Evolutionary conservation across 2,329 filamentous ascomycete species (phyloP), one percentile per base, ranked within the genome.

Genomic region (Colletotrichum euphorbiae): DNA sequence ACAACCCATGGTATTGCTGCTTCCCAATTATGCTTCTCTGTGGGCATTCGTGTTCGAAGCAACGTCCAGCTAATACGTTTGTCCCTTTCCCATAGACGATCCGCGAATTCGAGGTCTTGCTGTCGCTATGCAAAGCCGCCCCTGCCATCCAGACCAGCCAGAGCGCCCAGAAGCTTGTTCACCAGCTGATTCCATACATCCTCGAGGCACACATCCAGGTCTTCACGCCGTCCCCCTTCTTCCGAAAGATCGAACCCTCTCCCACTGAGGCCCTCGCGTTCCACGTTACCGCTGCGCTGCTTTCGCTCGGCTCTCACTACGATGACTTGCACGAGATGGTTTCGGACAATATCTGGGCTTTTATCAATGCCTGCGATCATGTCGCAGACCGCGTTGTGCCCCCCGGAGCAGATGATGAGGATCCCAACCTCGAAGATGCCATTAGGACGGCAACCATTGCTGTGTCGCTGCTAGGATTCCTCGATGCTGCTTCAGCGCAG

Each of bases 101-200:
- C 61, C 90, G 93, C 74, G 97, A 99, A 83, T 91, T 97, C 73
- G 95, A 99, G 78, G 92, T 97, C 60, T 86, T 99, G 28, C 82
- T 98, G 28, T 93, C 96, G 48, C 85, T 99, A 28, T 98, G 95
- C 83, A 95, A 94, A 80, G 93, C 95, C 60, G 93, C 94, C 3
- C 91, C 93, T 4, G 86, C 89, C 24, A 85, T 98, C 28, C 85
- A 90, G 59, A 90, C 89, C 51, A 79, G 83, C 46, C 88, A 93
- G 69, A 91, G 92, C 75, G 94, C 94, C 31, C 89, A 92, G 74
- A 91, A 89, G 74, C 87, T 99, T 43, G 87, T 90, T n/a, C 84
- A 86, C 38, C 94, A 97, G 73, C 82, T 99, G 45, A 87, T 90
- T 7, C 91, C 91, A 5, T 98, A 98, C 78, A 87, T 98, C 12